phyloP scores from a whole-genome alignment of 2,329 filamentous ascomycete genomes.

The Alternaria infectoria region DNA sequence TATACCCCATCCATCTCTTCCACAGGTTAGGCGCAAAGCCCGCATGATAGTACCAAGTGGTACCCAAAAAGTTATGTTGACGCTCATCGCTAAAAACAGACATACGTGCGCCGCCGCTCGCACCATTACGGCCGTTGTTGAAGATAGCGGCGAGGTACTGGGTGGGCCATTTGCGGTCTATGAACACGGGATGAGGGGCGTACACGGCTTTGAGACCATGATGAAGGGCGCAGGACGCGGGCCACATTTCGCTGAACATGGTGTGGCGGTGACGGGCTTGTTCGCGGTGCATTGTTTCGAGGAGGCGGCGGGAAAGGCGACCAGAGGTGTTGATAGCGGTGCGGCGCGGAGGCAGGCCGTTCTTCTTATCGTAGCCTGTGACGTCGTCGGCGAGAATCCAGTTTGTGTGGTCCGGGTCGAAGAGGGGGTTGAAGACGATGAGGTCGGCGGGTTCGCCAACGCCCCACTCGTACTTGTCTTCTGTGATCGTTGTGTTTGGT shows the following conservation, averaged over 20 bases:
- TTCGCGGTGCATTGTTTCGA: conserved; percentile 77
- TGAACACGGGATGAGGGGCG: conserved; percentile 63
- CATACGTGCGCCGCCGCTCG: conserved; percentile 56
- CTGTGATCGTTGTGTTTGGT: conserved; percentile 63
- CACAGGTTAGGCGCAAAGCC: conserved; percentile 61
- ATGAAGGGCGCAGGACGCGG: conserved; percentile 71
- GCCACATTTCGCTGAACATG: conserved; percentile 84
- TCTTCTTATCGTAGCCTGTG: conserved; percentile 67
- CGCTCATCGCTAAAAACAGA: conserved; percentile 58
- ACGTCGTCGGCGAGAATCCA: conserved; percentile 76
- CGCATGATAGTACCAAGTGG: conserved; percentile 62
- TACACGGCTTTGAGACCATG: conserved; percentile 80
- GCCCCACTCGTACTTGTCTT: conserved; percentile 66
- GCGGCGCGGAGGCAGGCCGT: conserved; percentile 68
- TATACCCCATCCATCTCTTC: conserved; percentile 62
- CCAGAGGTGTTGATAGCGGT: conserved; percentile 75
- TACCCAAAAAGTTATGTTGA: conserved; percentile 61
- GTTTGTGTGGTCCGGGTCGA: conserved; percentile 72
- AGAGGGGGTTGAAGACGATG: conserved; percentile 79
- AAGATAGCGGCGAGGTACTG: conserved; percentile 62
- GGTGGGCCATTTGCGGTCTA: conserved; percentile 63
- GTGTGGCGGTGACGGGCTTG: conserved; percentile 70
- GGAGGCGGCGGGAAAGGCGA: conserved; percentile 69
- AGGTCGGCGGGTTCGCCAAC: conserved; percentile 76
- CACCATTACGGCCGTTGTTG: conserved; percentile 62